phyloP scores from a whole-genome alignment of 345 rosid species.

The Dipteronia dyeriana region DNA sequence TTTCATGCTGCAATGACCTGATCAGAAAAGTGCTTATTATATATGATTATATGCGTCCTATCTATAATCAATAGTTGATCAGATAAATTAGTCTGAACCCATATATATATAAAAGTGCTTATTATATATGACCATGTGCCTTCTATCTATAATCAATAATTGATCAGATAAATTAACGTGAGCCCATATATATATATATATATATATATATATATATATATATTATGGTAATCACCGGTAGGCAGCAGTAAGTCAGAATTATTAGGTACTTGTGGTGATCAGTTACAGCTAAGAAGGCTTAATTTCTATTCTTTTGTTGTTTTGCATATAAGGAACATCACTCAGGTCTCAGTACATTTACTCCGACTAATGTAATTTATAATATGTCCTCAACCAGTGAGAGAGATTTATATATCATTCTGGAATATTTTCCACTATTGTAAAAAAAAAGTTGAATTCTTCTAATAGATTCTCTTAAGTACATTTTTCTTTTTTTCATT shows the following conservation, averaged over 20 bases:
- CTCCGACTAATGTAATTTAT: neutral
- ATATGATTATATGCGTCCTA: too few relatives aligned
- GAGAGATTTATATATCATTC: neutral
- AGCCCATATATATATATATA: too few relatives aligned
- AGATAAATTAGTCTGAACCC: neutral
- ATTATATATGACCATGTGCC: neutral
- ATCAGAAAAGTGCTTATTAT: neutral
- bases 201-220: neutral
- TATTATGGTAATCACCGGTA: neutral
- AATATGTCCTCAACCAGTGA: neutral
- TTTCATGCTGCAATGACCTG: neutral
- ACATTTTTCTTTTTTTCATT: too few relatives aligned
- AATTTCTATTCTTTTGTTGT: constrained; percentile 14
- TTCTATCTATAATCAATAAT: neutral
- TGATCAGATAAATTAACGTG: neutral
- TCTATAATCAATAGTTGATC: neutral
- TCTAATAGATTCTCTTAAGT: too few relatives aligned
- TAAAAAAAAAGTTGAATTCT: too few relatives aligned
- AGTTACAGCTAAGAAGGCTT: constrained; percentile 30
- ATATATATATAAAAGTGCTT: too few relatives aligned
- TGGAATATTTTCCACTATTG: neutral
- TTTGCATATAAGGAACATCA: constrained; percentile 34
- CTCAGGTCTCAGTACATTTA: neutral
- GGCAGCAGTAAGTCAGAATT: constrained; percentile 16
- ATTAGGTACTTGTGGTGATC: constrained; percentile 11